These are phyloP conservation scores for Sphagnum contortum DNA, from an alignment of 225 moss, liverwort and hornwort genomes.

Conservation along the genomic window DNA sequence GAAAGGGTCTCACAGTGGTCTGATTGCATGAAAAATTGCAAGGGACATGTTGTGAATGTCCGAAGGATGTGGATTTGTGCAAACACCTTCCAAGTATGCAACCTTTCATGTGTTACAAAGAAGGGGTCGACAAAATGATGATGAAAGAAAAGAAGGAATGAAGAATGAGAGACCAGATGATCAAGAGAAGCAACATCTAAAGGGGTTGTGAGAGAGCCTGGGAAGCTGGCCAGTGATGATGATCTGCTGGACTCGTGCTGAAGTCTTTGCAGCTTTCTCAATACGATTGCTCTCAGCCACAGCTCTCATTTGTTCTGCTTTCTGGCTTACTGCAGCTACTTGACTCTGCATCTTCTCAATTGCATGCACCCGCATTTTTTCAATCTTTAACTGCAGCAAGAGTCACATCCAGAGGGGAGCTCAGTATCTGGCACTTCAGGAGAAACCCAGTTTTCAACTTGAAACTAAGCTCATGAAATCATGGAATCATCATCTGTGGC, in stretches of 20 bases:
- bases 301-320: conserved; percentile 34
- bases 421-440: not conserved
- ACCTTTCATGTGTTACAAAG: too few species aligned
- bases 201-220: conserved; percentile 13
- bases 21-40: too few species aligned
- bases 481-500: too few species aligned
- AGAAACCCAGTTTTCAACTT: not conserved
- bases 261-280: conserved; percentile 28
- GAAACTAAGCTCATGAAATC: not conserved
- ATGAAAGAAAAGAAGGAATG: too few species aligned
- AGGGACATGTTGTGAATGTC: too few species aligned
- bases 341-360: conserved; percentile 29
- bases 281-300: conserved; percentile 16
- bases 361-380: conserved; percentile 27
- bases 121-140: too few species aligned
- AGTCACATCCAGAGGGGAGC: not conserved
- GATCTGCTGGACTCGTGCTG: conserved; percentile 18
- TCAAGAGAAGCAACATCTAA: conserved; percentile 17
- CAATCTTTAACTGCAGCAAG: conserved; percentile 18
- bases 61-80: too few species aligned
- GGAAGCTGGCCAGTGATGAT: conserved; percentile 18
- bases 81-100: too few species aligned
- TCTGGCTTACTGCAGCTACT: conserved; percentile 14
- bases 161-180: too few species aligned
- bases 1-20: too few species aligned